Evolutionary conservation across 345 rosid genomes (phyloP).

Genomic region (Corymbia maculata): DNA sequence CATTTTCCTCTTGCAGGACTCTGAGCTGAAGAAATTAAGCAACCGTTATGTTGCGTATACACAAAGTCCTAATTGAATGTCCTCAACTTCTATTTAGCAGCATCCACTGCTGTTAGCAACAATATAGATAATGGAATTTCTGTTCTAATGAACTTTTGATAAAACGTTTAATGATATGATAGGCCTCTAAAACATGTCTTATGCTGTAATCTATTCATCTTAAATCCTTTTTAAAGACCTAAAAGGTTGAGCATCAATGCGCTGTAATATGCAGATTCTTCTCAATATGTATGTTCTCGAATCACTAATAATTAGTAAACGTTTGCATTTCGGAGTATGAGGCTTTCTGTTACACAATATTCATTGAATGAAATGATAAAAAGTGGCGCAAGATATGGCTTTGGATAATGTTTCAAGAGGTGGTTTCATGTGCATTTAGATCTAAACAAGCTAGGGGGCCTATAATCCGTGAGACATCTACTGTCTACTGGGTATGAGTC

Average conservation of each 20-base stretch:
- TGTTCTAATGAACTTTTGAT: neutral
- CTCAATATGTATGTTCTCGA: neutral
- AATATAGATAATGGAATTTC: neutral
- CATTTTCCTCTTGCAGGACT: constrained; percentile 39
- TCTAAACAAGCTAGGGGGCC: neutral
- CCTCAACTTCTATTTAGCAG: neutral
- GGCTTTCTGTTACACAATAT: neutral
- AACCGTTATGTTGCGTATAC: neutral
- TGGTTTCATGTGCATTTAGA: neutral
- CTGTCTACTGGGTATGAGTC: neutral
- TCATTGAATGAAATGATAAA: neutral
- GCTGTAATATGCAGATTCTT: neutral
- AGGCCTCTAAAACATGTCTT: neutral
- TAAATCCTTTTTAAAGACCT: neutral
- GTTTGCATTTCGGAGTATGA: neutral
- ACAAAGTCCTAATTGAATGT: neutral
- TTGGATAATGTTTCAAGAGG: neutral
- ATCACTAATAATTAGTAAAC: neutral
- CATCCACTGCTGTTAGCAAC: neutral
- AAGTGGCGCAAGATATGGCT: neutral
- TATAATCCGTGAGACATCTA: neutral
- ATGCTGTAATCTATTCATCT: neutral
- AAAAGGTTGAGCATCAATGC: neutral
- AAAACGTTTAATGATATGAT: neutral
- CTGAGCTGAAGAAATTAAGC: constrained; percentile 17